phyloP scores from a whole-genome alignment of 2,329 filamentous ascomycete genomes.

The Sodiomyces alkalinus region DNA sequence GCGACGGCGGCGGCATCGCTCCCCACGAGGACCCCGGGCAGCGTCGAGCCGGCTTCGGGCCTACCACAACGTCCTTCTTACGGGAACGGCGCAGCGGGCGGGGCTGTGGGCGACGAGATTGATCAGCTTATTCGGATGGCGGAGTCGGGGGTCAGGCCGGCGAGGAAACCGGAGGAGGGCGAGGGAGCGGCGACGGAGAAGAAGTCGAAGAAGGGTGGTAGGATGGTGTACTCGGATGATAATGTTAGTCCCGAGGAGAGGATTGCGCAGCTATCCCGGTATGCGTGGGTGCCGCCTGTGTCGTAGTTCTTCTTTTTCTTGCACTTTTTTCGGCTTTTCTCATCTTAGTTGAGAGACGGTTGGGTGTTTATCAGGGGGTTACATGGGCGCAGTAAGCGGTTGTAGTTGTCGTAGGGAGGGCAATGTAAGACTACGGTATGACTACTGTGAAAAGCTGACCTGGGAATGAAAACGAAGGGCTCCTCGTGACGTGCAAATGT shows the following conservation, averaged over 20 bases:
- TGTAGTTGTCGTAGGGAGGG: no score
- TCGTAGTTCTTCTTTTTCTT: no score
- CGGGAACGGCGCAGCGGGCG: slow-evolving; percentile 16
- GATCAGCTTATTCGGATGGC: slow-evolving; percentile 51
- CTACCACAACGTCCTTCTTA: slow-evolving; percentile 27
- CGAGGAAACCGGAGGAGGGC: slow-evolving; percentile 22
- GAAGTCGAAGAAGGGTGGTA: slow-evolving; percentile 49
- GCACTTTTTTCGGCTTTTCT: no score
- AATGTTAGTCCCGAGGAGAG: slow-evolving; percentile 77
- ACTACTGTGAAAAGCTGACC: no score
- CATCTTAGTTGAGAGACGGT: no score
- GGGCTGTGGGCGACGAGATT: slow-evolving; percentile 41
- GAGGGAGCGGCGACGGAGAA: slow-evolving; percentile 37
- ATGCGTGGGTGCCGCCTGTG: slow-evolving; percentile 42
- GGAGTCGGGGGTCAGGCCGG: slow-evolving; percentile 41
- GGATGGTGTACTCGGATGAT: slow-evolving; percentile 71
- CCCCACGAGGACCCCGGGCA: slow-evolving; percentile 28
- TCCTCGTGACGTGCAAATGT: no score
- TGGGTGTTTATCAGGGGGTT: no score
- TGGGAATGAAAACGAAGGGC: no score
- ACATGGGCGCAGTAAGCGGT: no score
- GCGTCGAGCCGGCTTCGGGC: slow-evolving; percentile 20
- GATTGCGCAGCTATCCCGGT: slow-evolving; percentile 65
- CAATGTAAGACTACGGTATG: no score
- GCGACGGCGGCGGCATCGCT: slow-evolving; percentile 26